Evolutionary conservation across 768 basidiomycete genomes (phyloP), one percentile per base, ranked within the genome.

Genomic region (Phanerochaete sordida): DNA sequence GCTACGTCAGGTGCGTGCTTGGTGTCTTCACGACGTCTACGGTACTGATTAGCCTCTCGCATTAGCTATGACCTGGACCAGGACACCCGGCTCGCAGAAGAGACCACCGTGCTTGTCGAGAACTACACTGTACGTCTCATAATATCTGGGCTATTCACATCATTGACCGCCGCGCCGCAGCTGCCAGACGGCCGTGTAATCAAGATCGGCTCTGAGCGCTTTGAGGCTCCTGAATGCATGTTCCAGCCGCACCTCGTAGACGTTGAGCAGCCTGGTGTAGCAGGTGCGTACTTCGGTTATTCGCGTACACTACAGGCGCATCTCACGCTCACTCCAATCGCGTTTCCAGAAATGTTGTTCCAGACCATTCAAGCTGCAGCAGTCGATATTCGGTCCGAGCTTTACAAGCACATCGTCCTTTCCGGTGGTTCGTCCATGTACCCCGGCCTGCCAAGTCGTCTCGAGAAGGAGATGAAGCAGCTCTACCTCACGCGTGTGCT

Each of bases 391-490:
- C 91, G 97, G 59, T 33, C 87, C 0, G 96, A 98, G 65, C 80
- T 99, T 3, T 99, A 98, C 83, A 97, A 97, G 71, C 97, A 98
- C 73, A 88, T 98, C 65, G 96, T 99, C 13, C 86, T 99, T 27
- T 97, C 94, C 3, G 97, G 97, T 55, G 97, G 97, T 7, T 96
- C 94, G 2, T 95, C 92, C 74, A 98, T 98, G 96, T 98, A 98
- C 72, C 96, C 97, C 30, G 97, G 97, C 27, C 84, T 99, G 58
- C 97, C 97, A 12, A 93, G 91, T 71, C 87, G 97, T 48, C 81
- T 99, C 46, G 97, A 98, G 77, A 98, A 98, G 79, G 96, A 99
- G 79, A 94, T 98, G 91, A 98, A 98, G 75, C 97, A 98, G 74
- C 80, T 98, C n/a, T 94, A 98, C 73, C 82, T 99, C 61, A 91